These are phyloP conservation scores for Solanum dulcamara DNA, from an alignment of 257 asterid genomes.

Conservation along the genomic window DNA sequence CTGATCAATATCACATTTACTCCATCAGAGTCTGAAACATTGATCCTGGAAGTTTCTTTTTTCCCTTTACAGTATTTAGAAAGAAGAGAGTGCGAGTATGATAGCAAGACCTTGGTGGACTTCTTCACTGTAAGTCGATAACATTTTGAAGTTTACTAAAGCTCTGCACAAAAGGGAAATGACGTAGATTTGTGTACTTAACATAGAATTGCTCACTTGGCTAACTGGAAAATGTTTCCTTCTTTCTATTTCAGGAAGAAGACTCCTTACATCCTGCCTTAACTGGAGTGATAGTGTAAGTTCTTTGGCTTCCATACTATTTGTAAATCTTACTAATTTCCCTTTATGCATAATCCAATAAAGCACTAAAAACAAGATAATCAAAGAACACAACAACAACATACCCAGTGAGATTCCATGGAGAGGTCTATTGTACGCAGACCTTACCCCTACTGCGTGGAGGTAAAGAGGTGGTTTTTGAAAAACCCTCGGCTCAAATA, in stretches of 20 bases:
- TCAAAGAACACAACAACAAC: neutral
- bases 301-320: neutral
- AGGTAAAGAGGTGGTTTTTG: neutral
- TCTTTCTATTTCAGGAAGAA: conserved; percentile 41
- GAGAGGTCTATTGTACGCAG: too few species aligned
- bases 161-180: neutral
- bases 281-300: conserved; percentile 74
- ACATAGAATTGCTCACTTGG: neutral
- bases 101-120: conserved; percentile 53
- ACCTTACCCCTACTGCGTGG: neutral
- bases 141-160: neutral
- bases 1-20: neutral
- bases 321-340: neutral
- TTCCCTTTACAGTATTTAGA: conserved; percentile 50
- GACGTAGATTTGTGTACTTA: neutral
- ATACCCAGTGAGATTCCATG: too few species aligned
- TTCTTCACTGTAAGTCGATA: conserved; percentile 47
- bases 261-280: conserved; percentile 44
- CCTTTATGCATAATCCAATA: neutral
- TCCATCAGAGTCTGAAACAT: neutral
- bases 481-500: neutral
- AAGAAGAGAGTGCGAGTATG: conserved; percentile 88
- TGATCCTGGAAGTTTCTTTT: neutral
- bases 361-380: neutral
- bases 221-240: neutral